Percentiles rank a stretch among this genome's conserved stretches.
Evolutionary conservation across 2,329 filamentous ascomycete genomes (phyloP).

Genomic region (Talaromyces islandicus): DNA sequence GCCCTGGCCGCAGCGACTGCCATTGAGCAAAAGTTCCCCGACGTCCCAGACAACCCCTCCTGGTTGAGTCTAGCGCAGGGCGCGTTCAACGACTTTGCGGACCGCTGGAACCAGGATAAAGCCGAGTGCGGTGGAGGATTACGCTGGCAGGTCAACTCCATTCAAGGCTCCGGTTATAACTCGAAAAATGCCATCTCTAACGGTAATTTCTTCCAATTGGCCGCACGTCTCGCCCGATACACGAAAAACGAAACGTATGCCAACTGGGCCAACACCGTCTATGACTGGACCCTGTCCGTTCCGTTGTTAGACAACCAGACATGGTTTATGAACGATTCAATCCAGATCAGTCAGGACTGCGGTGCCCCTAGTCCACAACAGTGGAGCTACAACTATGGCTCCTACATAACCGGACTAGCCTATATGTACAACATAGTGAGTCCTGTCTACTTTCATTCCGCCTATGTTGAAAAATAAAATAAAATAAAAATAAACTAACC

Average conservation of each 20-base stretch:
- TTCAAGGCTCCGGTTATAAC: slow-evolving; percentile 56
- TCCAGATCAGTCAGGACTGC: slow-evolving; percentile 47
- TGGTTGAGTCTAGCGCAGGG: slow-evolving; percentile 74
- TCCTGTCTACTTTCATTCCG: background rate
- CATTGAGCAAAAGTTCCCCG: slow-evolving; percentile 66
- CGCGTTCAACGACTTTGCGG: slow-evolving; percentile 71
- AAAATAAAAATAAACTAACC: background rate
- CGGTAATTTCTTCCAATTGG: slow-evolving; percentile 48
- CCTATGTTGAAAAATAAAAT: background rate
- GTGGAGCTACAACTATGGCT: slow-evolving; percentile 54
- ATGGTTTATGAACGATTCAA: slow-evolving; percentile 36
- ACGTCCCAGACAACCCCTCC: slow-evolving; percentile 54
- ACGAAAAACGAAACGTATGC: slow-evolving; percentile 70
- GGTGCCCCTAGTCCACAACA: slow-evolving; percentile 45
- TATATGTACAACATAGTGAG: slow-evolving; percentile 51
- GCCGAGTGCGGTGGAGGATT: slow-evolving; percentile 65
- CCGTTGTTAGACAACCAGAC: slow-evolving; percentile 45
- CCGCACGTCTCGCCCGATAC: slow-evolving; percentile 63
- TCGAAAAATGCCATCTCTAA: slow-evolving; percentile 52
- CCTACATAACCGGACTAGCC: slow-evolving; percentile 51
- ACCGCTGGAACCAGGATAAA: slow-evolving; percentile 57
- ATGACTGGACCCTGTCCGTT: slow-evolving; percentile 50
- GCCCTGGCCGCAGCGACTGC: slow-evolving; percentile 71
- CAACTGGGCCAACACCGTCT: slow-evolving; percentile 65
- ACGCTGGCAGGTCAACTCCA: slow-evolving; percentile 73